phyloP scores from a whole-genome alignment of 73 alveolate genomes.

The Breviolum minutum region DNA sequence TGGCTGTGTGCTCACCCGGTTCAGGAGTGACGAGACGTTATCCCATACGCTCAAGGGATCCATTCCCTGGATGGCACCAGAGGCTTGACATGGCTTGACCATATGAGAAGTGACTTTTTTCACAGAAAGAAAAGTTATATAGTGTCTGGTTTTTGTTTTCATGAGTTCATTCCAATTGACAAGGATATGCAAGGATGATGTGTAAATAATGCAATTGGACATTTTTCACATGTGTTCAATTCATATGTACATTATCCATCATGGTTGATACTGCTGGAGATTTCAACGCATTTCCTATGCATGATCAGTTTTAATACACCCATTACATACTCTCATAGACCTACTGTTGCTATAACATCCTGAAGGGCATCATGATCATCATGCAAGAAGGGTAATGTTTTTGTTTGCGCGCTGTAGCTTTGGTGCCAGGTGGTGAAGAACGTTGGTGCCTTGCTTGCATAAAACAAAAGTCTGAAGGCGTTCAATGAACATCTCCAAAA shows the following conservation, averaged over 20 bases:
- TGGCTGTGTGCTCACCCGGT: too few relatives aligned
- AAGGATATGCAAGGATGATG: too few relatives aligned
- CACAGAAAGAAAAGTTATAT: not conserved
- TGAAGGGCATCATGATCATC: too few relatives aligned
- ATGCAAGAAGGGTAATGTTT: too few relatives aligned
- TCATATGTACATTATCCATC: not conserved
- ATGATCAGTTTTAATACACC: too few relatives aligned
- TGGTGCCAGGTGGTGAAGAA: conserved; percentile 18
- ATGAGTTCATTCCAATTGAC: not conserved
- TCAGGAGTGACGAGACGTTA: not conserved
- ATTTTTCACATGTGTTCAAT: not conserved
- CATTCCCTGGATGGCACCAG: conserved; percentile 92
- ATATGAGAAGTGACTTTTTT: not conserved
- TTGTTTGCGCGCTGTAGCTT: too few relatives aligned
- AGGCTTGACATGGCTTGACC: conserved; percentile 23
- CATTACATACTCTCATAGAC: too few relatives aligned
- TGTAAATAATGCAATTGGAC: not conserved
- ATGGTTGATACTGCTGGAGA: not conserved
- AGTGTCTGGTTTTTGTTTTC: not conserved
- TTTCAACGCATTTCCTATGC: too few relatives aligned
- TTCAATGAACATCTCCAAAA: too few relatives aligned
- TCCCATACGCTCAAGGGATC: conserved; percentile 58
- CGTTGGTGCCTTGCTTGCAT: conserved; percentile 4
- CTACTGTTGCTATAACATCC: too few relatives aligned
- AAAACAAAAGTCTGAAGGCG: not conserved